Evolutionary conservation across 345 rosid species (phyloP).

Genomic region (Salix dunnii): DNA sequence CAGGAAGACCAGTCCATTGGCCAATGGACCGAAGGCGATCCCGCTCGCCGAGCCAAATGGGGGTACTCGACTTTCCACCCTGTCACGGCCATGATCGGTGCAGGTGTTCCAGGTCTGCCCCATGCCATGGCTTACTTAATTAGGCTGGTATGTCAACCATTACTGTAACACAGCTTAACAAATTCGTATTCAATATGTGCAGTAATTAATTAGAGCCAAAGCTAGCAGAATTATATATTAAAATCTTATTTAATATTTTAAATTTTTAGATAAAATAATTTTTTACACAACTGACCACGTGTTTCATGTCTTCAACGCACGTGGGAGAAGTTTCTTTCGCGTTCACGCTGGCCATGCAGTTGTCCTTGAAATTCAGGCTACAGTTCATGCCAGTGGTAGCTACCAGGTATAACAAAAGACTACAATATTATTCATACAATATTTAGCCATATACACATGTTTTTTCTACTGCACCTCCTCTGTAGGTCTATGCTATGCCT

Average conservation of each 20-base stretch:
- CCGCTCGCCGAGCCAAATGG: constrained; percentile 80
- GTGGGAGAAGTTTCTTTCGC: constrained; percentile 89
- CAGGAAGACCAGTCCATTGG: constrained; percentile 47
- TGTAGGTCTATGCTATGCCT: constrained; percentile 90
- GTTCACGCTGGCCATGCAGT: constrained; percentile 93
- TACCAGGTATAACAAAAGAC: constrained; percentile 47
- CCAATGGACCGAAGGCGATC: constrained; percentile 62
- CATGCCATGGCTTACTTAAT: constrained; percentile 95
- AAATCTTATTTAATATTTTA: too few species aligned
- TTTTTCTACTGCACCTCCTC: not conserved
- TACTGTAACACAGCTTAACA: not conserved
- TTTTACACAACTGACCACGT: constrained; percentile 52
- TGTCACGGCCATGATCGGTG: constrained; percentile 97
- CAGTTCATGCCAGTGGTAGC: constrained; percentile 92
- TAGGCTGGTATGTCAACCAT: constrained; percentile 63
- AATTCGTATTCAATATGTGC: not conserved
- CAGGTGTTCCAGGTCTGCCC: constrained; percentile 92
- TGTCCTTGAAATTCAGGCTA: constrained; percentile 88
- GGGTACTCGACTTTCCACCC: constrained; percentile 94
- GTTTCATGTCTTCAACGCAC: constrained; percentile 74
- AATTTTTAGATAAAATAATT: too few species aligned
- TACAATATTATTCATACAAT: not conserved
- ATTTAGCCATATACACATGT: not conserved
- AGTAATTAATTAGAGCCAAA: not conserved
- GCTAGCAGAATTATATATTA: too few species aligned